Evolutionary conservation across 441 rosid genomes (phyloP).

Genomic region (Adansonia madagascariensis): DNA sequence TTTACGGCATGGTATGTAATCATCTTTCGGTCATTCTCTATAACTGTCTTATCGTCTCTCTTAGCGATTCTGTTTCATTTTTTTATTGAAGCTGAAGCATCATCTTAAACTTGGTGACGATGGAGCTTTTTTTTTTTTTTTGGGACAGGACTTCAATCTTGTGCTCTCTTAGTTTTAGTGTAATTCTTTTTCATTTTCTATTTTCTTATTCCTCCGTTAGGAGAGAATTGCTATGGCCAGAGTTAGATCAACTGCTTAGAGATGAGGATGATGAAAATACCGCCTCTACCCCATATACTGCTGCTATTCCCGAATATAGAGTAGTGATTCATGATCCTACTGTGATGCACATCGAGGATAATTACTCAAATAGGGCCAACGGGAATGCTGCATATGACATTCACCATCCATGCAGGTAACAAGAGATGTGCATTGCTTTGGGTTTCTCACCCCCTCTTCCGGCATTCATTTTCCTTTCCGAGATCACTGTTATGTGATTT

Average conservation of each 20-base stretch:
- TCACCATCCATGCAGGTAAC: slow-evolving; percentile 89
- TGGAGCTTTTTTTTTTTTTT: slow-evolving; percentile 19
- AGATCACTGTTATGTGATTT: slow-evolving; percentile 26
- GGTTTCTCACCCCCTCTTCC: background rate
- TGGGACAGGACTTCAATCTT: slow-evolving; percentile 22
- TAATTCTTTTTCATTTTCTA: background rate
- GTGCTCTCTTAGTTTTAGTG: slow-evolving; percentile 19
- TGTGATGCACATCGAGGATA: slow-evolving; percentile 38
- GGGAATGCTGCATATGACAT: slow-evolving; percentile 66
- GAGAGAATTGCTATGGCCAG: slow-evolving; percentile 85
- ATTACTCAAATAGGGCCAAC: slow-evolving; percentile 50
- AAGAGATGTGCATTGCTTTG: background rate
- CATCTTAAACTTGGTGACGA: slow-evolving; percentile 11
- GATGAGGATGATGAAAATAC: slow-evolving; percentile 71
- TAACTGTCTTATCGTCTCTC: slow-evolving; percentile 4
- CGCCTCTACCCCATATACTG: slow-evolving; percentile 74
- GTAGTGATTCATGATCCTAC: slow-evolving; percentile 67
- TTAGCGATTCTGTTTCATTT: background rate
- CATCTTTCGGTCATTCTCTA: slow-evolving; percentile 10
- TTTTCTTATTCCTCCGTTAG: slow-evolving; percentile 39
- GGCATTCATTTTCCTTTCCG: slow-evolving; percentile 28
- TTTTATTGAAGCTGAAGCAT: slow-evolving; percentile 24
- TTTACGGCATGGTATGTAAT: slow-evolving; percentile 78
- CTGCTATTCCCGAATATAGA: slow-evolving; percentile 67
- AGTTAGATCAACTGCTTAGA: slow-evolving; percentile 73